phyloP scores from a whole-genome alignment of 805 yeast species.

The Metschnikowia lochheadii region DNA sequence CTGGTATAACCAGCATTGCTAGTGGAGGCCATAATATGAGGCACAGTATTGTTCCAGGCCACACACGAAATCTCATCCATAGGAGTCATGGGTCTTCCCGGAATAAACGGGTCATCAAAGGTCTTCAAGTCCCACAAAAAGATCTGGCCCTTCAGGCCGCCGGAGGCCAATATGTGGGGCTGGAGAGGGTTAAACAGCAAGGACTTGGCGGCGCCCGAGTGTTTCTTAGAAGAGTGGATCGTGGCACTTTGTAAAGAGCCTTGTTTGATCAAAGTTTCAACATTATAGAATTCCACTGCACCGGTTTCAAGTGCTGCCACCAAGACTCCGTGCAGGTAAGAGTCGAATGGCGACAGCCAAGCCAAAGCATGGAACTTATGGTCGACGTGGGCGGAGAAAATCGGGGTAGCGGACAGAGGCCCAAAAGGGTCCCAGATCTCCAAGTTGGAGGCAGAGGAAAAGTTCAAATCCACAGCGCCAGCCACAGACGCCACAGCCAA shows the following conservation, averaged over 20 bases:
- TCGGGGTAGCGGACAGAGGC: conserved; percentile 28
- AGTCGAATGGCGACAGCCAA: conserved; percentile 64
- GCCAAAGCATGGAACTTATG: conserved; percentile 67
- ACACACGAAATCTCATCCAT: conserved; percentile 76
- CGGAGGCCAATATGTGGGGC: conserved; percentile 71
- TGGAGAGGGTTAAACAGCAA: conserved; percentile 77
- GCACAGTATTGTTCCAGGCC: conserved; percentile 82
- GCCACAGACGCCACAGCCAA: conserved; percentile 93
- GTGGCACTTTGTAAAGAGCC: conserved; percentile 40
- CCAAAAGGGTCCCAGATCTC: conserved; percentile 73
- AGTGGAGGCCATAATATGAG: conserved; percentile 87
- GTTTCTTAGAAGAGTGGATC: conserved; percentile 51
- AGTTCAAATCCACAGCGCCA: conserved; percentile 88
- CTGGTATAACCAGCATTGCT: conserved; percentile 83
- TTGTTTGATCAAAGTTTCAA: conserved; percentile 43
- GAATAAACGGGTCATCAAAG: conserved; percentile 52
- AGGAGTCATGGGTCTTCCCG: conserved; percentile 78
- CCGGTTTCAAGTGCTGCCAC: conserved; percentile 93
- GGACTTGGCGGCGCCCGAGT: conserved; percentile 65
- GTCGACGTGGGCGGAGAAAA: conserved; percentile 34
- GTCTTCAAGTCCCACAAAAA: conserved; percentile 84
- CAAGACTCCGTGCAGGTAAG: conserved; percentile 50
- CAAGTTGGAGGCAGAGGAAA: conserved; percentile 71
- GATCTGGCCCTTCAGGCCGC: conserved; percentile 86
- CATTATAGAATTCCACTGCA: conserved; percentile 72